Evolutionary conservation across 352 stramenopile species (phyloP).

Genomic region (Sclerospora graminicola): DNA sequence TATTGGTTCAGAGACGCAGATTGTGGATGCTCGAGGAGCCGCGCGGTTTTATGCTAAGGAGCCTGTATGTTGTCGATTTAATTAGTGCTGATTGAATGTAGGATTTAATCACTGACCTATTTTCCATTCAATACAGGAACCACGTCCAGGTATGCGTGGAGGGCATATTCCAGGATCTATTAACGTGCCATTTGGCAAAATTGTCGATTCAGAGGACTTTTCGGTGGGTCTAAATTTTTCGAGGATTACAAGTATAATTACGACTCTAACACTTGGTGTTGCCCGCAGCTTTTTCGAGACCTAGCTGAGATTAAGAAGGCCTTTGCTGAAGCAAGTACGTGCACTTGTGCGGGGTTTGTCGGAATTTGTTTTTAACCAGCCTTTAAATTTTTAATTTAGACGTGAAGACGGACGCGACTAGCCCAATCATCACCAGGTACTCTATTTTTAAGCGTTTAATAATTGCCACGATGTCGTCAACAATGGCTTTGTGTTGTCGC

Average conservation of each 20-base stretch:
- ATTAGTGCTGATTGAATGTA: not conserved
- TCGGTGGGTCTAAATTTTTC: slow-evolving; percentile 24
- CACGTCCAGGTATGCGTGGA: slow-evolving; percentile 79
- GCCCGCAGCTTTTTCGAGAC: slow-evolving; percentile 56
- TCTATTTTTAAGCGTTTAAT: not conserved
- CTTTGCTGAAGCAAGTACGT: slow-evolving; percentile 59
- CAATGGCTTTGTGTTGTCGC: not conserved
- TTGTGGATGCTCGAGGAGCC: slow-evolving; percentile 86
- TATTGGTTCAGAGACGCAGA: slow-evolving; percentile 52
- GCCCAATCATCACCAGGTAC: slow-evolving; percentile 63
- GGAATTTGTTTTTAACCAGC: not conserved
- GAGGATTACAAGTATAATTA: not conserved
- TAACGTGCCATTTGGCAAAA: slow-evolving; percentile 86
- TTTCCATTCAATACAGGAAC: slow-evolving; percentile 47
- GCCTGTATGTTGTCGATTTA: slow-evolving; percentile 27
- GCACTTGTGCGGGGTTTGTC: not conserved
- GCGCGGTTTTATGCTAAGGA: slow-evolving; percentile 85
- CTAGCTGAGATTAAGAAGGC: slow-evolving; percentile 59
- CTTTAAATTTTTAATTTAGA: slow-evolving; percentile 16
- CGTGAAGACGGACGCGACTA: slow-evolving; percentile 44
- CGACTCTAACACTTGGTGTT: slow-evolving; percentile 7
- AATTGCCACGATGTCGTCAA: too few species aligned
- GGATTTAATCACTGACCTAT: not conserved
- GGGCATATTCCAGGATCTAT: slow-evolving; percentile 88
- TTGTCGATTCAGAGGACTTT: slow-evolving; percentile 82